Base-by-base conservation (phyloP, 2,329 filamentous ascomycete species). In the Trichoderma endophyticum region DNA sequence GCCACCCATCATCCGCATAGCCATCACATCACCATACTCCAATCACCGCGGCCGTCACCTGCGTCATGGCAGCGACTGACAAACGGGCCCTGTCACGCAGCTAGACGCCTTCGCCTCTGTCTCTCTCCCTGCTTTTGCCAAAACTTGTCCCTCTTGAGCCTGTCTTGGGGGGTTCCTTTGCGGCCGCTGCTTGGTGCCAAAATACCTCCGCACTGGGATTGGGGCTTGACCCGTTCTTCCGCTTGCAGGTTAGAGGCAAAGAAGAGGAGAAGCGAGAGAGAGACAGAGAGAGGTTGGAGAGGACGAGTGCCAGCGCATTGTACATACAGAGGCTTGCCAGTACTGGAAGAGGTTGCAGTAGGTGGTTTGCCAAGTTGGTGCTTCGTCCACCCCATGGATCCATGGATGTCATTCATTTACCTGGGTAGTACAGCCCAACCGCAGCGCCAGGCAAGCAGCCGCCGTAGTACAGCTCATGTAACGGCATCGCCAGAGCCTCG, bases 21-120 rank as follows among this genome's bases (percentile, higher is more conserved):
- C 60, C 66, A 70, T 70, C 66, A 70, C 66, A 70, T 70, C 66
- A 70, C 66, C 66, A 61, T 62, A 61, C 39, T 61, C 56, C 66
- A 51, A 61, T 70, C 66, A 28, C 30, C 28, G n/a, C 24, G 28
- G 64, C 51, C 18, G 54, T 57, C 54, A 30, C 15, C 51, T 56
- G 15, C n/a, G 32, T 59, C 28, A 26, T 54, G 48, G 48, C 43
- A 51, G 43, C 43, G 48, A 54, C n/a, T 54, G 48, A 24, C 48
- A 54, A 54, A 54, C 48, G 48, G 48, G 48, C 48, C 48, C 48
- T 54, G 48, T 54, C 48, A 54, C 48, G 21, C 48, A 54, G 48
- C 48, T 54, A 24, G 21, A 54, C 48, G 48, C 48, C 48, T 36
- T 28, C 34, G 28, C 24, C 54, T 15, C 11, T 39, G 1, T 63